Percentiles rank a stretch among this genome's conserved stretches.
These are phyloP conservation scores for Xylariaceae sp. DNA, from an alignment of 2,329 filamentous ascomycete genomes.

Conservation along the genomic window DNA sequence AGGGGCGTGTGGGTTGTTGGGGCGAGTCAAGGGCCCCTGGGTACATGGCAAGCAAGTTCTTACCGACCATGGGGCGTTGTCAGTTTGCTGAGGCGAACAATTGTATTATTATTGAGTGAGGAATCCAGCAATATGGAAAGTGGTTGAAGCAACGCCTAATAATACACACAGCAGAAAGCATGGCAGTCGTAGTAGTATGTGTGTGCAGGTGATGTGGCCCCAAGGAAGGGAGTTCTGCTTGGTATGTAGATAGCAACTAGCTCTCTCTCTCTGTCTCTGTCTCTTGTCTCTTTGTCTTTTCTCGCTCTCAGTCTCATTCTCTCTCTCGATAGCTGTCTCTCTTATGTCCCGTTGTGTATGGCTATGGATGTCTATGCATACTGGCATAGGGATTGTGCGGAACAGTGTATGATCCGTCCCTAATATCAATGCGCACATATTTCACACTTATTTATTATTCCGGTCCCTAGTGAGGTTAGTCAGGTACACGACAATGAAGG, in stretches of 20 bases:
- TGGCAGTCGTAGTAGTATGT: not conserved
- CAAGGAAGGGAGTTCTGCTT: not conserved
- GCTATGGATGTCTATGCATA: too few species aligned
- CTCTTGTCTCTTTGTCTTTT: not conserved
- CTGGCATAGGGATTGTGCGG: too few species aligned
- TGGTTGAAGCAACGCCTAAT: slow-evolving; percentile 20
- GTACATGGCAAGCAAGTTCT: slow-evolving; percentile 16
- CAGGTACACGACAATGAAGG: too few species aligned
- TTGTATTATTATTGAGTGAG: slow-evolving; percentile 31
- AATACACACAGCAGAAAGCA: slow-evolving; percentile 17
- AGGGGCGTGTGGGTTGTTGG: slow-evolving; percentile 5
- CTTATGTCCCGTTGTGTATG: too few species aligned
- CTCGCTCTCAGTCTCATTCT: not conserved
- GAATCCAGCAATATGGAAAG: slow-evolving; percentile 27
- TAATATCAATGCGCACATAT: too few species aligned
- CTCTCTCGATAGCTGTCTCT: not conserved
- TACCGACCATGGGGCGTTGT: not conserved
- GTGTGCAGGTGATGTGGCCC: not conserved
- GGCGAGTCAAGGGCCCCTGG: slow-evolving; percentile 19
- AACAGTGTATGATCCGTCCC: too few species aligned
- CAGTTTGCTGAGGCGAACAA: slow-evolving; percentile 20
- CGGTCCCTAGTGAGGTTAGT: too few species aligned
- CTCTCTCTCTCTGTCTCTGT: not conserved
- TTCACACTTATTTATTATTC: too few species aligned
- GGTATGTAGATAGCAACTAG: not conserved